phyloP scores from a whole-genome alignment of 202 grass and related monocot genomes.

The Schoenoplectus tabernaemontani region DNA sequence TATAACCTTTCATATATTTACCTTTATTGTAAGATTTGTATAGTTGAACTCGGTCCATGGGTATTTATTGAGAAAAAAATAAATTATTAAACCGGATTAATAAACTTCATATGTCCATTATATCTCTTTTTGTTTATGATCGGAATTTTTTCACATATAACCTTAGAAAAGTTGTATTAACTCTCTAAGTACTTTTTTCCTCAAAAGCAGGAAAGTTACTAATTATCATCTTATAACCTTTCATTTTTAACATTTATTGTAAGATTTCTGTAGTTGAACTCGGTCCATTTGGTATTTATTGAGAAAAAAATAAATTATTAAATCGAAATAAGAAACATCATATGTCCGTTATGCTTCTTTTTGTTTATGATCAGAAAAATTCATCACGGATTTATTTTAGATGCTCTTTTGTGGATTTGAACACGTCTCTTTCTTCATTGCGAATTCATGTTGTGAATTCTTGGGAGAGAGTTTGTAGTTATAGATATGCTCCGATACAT shows the following conservation, averaged over 20 bases:
- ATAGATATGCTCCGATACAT: too few species aligned
- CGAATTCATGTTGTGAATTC: neutral
- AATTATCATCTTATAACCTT: neutral
- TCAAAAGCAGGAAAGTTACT: neutral
- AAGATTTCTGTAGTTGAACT: neutral
- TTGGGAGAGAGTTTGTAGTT: too few species aligned
- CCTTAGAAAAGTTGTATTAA: neutral
- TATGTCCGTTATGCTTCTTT: neutral
- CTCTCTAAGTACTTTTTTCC: neutral
- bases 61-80: too few species aligned
- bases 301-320: neutral
- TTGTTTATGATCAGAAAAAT: too few species aligned
- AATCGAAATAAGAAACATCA: neutral
- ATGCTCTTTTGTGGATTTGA: too few species aligned
- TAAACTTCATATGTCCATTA: too few species aligned
- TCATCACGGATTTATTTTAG: too few species aligned
- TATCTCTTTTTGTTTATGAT: too few species aligned
- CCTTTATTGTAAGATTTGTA: too few species aligned
- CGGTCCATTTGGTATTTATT: neutral
- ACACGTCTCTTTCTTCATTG: neutral
- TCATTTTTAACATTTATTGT: neutral
- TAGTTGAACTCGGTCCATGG: too few species aligned
- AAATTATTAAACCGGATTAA: too few species aligned
- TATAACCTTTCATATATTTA: too few species aligned
- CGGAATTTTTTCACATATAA: neutral